A percentile compares a stretch with the other conserved stretches of the same genome.
Evolutionary conservation across 768 basidiomycete species (phyloP).

Genomic region (Lactarius psammicola): DNA sequence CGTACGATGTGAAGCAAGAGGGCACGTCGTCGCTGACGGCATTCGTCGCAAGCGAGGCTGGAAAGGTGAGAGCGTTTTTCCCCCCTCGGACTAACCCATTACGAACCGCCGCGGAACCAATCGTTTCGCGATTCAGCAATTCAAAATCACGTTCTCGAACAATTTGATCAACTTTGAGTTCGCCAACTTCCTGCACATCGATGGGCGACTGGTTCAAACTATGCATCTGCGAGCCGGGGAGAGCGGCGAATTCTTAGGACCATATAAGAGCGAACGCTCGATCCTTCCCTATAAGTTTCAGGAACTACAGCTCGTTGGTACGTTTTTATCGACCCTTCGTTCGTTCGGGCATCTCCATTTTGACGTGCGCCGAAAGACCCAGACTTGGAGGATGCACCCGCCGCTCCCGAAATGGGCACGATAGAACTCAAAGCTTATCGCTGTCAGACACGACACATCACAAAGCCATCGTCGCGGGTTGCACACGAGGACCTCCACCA

Average conservation of each 20-base stretch:
- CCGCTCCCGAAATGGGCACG: slow-evolving; percentile 7
- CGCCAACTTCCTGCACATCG: background rate
- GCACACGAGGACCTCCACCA: background rate
- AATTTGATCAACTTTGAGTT: background rate
- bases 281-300: slow-evolving; percentile 11
- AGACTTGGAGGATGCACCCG: slow-evolving; percentile 1
- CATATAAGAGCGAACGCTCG: background rate
- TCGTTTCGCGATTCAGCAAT: background rate
- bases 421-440: slow-evolving; percentile 11
- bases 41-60: slow-evolving; percentile 16
- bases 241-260: background rate
- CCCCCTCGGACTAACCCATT: background rate
- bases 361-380: slow-evolving; percentile 4
- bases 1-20: slow-evolving; percentile 4
- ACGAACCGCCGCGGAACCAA: background rate
- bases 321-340: background rate
- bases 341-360: background rate
- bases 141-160: slow-evolving; percentile 1
- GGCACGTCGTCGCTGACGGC: background rate
- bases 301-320: slow-evolving; percentile 5
- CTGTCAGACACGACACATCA: no score
- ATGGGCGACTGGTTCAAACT: background rate
- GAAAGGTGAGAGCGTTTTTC: slow-evolving; percentile 12
- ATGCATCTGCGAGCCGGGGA: background rate
- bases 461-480: no score